Evolutionary conservation across 192 early-diverging fungal species (phyloP).

Genomic region (Backusella parvicylindrica): DNA sequence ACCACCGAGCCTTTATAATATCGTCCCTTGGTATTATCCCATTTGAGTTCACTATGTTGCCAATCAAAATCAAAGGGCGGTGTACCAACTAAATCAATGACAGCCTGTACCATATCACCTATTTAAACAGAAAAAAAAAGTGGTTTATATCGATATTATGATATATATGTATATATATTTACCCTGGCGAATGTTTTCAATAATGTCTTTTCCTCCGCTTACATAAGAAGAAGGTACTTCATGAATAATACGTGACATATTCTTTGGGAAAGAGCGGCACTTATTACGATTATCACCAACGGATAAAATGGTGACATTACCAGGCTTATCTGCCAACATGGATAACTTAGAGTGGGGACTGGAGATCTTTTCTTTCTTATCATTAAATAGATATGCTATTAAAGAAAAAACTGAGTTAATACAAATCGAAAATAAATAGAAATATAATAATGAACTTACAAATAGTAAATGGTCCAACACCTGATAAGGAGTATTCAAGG

Average conservation of each 20-base stretch:
- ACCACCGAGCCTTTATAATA: constrained; percentile 34
- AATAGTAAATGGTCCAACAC: constrained; percentile 29
- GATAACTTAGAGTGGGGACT: constrained; percentile 16
- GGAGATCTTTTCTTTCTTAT: constrained; percentile 18
- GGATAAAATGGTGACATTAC: constrained; percentile 44
- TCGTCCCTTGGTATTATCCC: constrained; percentile 22
- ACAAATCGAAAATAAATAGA: background rate
- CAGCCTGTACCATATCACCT: constrained; percentile 41
- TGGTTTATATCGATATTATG: background rate
- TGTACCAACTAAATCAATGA: constrained; percentile 41
- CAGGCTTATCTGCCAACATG: constrained; percentile 42
- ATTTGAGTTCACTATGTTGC: constrained; percentile 37
- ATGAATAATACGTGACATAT: constrained; percentile 37
- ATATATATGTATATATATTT: background rate
- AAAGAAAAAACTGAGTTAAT: background rate
- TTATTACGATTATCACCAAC: constrained; percentile 42
- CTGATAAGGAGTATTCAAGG: constrained; percentile 27
- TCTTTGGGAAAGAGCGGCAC: constrained; percentile 35
- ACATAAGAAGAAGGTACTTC: constrained; percentile 37
- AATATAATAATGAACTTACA: constrained; percentile 19
- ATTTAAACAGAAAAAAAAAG: background rate
- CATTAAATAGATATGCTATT: constrained; percentile 35
- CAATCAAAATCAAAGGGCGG: constrained; percentile 48
- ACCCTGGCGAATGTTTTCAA: constrained; percentile 42
- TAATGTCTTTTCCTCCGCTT: constrained; percentile 39